Evolutionary conservation across 148 eudicot species (phyloP).

Genomic region (Linanthus parryae): DNA sequence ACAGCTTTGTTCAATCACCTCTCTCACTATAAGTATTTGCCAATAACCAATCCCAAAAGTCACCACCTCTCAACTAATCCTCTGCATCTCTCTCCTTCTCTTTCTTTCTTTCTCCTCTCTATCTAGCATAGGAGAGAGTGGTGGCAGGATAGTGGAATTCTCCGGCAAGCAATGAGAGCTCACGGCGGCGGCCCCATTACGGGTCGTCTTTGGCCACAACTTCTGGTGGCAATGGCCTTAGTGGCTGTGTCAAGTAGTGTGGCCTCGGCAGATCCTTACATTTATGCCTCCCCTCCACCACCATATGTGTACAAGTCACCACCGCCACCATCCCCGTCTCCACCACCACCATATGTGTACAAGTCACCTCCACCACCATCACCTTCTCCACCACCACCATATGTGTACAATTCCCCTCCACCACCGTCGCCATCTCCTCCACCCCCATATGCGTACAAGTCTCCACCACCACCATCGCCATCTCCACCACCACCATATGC

Average conservation of each 20-base stretch:
- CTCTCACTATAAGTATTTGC: background rate
- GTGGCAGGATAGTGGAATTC: background rate
- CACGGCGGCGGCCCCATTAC: constrained; percentile 14
- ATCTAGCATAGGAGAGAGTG: too few relatives aligned
- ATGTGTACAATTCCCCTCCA: too few relatives aligned
- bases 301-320: too few relatives aligned
- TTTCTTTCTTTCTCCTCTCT: too few relatives aligned
- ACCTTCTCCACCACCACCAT: too few relatives aligned
- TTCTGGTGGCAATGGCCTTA: constrained; percentile 10
- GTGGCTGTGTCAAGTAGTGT: constrained; percentile 1
- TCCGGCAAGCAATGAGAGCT: constrained; percentile 14
- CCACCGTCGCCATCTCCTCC: too few relatives aligned
- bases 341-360: too few relatives aligned
- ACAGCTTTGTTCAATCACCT: background rate
- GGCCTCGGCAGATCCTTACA: constrained; percentile 10
- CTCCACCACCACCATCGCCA: too few relatives aligned
- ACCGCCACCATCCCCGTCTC: too few relatives aligned
- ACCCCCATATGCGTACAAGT: too few relatives aligned
- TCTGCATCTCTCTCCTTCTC: background rate
- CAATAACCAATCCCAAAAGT: constrained; percentile 1
- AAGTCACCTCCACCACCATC: too few relatives aligned
- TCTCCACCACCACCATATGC: too few relatives aligned
- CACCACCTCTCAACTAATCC: constrained; percentile 1
- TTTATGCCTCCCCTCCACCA: constrained; percentile 16
- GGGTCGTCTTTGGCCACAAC: constrained; percentile 15